Percentiles rank a stretch among this genome's conserved stretches.
Conservation (phyloP, 805 yeast genomes). For the Yamadazyma scolyti region DNA sequence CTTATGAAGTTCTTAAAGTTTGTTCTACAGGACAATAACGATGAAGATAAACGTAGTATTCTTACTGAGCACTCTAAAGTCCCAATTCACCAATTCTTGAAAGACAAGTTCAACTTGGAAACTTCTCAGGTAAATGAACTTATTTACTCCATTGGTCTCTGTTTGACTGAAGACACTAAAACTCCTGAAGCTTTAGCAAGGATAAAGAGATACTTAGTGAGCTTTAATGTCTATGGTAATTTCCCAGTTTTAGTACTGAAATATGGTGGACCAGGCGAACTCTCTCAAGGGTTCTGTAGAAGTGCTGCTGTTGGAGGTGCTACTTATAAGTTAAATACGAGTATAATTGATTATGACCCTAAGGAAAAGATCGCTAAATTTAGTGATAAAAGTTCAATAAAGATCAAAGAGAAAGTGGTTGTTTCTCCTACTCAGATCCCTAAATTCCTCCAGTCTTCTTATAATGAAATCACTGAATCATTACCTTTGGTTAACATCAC, state of each 20-base stretch:
- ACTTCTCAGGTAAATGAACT: slow-evolving; percentile 77
- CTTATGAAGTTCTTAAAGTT: slow-evolving; percentile 92
- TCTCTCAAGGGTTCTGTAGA: slow-evolving; percentile 94
- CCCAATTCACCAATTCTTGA: slow-evolving; percentile 58
- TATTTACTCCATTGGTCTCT: slow-evolving; percentile 80
- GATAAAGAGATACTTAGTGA: slow-evolving; percentile 76
- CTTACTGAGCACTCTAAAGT: slow-evolving; percentile 55
- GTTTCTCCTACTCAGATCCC: slow-evolving; percentile 66
- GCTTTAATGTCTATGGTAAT: slow-evolving; percentile 89
- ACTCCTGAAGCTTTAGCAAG: slow-evolving; percentile 76
- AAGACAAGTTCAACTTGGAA: slow-evolving; percentile 64
- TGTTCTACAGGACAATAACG: slow-evolving; percentile 55
- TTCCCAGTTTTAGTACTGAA: slow-evolving; percentile 91
- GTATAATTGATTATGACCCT: slow-evolving; percentile 62
- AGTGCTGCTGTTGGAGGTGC: slow-evolving; percentile 98
- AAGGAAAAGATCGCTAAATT: slow-evolving; percentile 63
- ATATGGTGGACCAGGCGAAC: slow-evolving; percentile 94
- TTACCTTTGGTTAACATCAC: slow-evolving; percentile 53
- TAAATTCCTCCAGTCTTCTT: slow-evolving; percentile 38
- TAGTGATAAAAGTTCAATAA: slow-evolving; percentile 70
- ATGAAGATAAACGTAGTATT: slow-evolving; percentile 55
- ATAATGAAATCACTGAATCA: slow-evolving; percentile 39
- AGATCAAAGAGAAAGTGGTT: slow-evolving; percentile 75
- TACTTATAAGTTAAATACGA: slow-evolving; percentile 78
- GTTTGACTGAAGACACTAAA: slow-evolving; percentile 54